Conservation (phyloP, 768 basidiomycete genomes). For the Rhodotorula babjevae region DNA sequence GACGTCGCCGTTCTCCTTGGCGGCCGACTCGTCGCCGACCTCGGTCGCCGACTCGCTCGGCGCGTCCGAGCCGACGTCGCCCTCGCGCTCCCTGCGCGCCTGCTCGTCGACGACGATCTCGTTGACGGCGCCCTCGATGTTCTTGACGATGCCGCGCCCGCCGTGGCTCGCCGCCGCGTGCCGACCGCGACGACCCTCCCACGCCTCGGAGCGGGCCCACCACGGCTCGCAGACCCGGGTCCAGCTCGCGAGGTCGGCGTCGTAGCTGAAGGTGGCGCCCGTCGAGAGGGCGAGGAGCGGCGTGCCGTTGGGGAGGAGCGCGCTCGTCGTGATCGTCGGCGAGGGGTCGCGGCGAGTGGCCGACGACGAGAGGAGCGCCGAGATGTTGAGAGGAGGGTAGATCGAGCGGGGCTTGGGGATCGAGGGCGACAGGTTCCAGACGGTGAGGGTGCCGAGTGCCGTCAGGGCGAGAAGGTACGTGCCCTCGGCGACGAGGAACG, state of each 20-base stretch:
- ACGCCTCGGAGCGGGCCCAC: conserved; percentile 77
- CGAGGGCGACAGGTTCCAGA: conserved; percentile 56
- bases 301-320: conserved; percentile 70
- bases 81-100: not conserved
- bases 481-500: conserved; percentile 64
- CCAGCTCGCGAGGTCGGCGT: conserved; percentile 63
- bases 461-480: conserved; percentile 69
- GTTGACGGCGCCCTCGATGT: conserved; percentile 43
- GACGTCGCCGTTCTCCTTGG: not conserved
- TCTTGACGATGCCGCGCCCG: conserved; percentile 19
- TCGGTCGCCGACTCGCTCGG: conserved; percentile 1
- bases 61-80: not conserved
- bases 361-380: conserved; percentile 57
- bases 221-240: conserved; percentile 71
- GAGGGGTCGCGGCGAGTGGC: conserved; percentile 48
- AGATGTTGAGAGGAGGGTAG: conserved; percentile 64
- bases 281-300: conserved; percentile 72
- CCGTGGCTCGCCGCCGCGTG: conserved; percentile 8
- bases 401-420: conserved; percentile 61
- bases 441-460: conserved; percentile 63
- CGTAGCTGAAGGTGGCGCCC: conserved; percentile 76
- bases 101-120: conserved; percentile 36
- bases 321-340: conserved; percentile 58
- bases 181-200: conserved; percentile 59
- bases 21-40: conserved; percentile 37